These are phyloP conservation scores for Pseudodiploospora longispora DNA, from an alignment of 2,329 filamentous ascomycete species.

Conservation along the genomic window DNA sequence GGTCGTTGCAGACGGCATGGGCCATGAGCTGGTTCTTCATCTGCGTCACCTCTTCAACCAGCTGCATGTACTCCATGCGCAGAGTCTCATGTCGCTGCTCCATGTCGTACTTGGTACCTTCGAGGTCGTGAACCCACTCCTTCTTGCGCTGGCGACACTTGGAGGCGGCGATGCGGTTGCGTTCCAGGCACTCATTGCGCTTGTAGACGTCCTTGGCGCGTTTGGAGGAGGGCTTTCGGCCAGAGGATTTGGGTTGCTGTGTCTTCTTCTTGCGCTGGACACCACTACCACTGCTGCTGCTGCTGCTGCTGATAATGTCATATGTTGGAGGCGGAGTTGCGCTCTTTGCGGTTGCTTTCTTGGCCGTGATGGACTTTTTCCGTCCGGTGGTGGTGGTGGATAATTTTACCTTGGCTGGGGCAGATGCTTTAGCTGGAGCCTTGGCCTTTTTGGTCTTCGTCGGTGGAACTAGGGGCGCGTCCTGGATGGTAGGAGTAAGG, in stretches of 20 bases:
- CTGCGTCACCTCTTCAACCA: conserved; percentile 36
- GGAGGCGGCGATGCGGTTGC: conserved; percentile 64
- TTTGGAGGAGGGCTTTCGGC: no score
- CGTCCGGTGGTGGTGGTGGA: no score
- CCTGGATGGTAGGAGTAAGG: no score
- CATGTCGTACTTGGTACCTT: conserved; percentile 35
- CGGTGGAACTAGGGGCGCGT: no score
- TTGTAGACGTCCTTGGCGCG: conserved; percentile 12
- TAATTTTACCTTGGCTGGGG: no score
- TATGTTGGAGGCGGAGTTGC: no score
- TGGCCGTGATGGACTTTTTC: no score
- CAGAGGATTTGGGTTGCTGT: background rate
- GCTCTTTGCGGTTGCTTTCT: no score
- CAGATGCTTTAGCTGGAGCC: no score
- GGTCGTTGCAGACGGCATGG: conserved; percentile 44
- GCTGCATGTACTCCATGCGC: conserved; percentile 32
- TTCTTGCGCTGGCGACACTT: conserved; percentile 66
- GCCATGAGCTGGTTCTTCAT: conserved; percentile 45
- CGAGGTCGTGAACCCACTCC: conserved; percentile 41
- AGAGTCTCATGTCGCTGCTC: conserved; percentile 36
- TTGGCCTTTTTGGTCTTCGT: no score
- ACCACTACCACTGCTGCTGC: background rate
- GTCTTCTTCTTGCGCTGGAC: conserved; percentile 1
- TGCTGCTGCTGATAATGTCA: background rate
- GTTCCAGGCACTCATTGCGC: conserved; percentile 53